phyloP scores from a whole-genome alignment of 1,139 yeast species.

The Pichia sp. region DNA sequence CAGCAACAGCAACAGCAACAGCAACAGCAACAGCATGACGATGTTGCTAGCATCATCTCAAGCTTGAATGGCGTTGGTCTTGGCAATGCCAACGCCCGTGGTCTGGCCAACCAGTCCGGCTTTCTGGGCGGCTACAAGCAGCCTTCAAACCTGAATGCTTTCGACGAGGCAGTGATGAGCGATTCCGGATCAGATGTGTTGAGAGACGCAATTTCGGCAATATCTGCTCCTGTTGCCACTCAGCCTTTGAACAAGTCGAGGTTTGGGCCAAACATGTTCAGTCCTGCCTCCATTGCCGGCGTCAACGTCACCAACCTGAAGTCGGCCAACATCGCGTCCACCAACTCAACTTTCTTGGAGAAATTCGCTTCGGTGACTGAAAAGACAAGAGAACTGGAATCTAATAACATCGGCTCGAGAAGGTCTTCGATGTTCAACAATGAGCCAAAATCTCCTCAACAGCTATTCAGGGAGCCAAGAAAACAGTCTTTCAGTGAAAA shows the following conservation, averaged over 20 bases:
- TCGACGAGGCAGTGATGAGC: constrained; percentile 27
- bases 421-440: constrained; percentile 47
- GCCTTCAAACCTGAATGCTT: background rate
- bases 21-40: constrained; percentile 33
- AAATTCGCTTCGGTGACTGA: constrained; percentile 72
- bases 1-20: background rate
- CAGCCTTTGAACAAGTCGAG: constrained; percentile 16
- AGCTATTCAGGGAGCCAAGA: constrained; percentile 29
- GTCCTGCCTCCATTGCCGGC: constrained; percentile 61
- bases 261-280: constrained; percentile 36
- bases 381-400: constrained; percentile 71
- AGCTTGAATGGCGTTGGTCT: constrained; percentile 32
- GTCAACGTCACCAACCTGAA: constrained; percentile 25
- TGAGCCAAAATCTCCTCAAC: constrained; percentile 28
- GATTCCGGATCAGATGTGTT: constrained; percentile 32
- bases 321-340: constrained; percentile 17
- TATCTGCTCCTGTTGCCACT: constrained; percentile 30
- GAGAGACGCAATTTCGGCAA: constrained; percentile 32
- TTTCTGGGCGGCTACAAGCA: constrained; percentile 19
- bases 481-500: constrained; percentile 64
- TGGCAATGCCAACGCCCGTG: constrained; percentile 15
- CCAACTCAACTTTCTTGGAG: constrained; percentile 47
- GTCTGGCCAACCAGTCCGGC: constrained; percentile 1
- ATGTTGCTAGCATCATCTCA: constrained; percentile 45
- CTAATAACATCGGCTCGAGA: constrained; percentile 32